These are phyloP conservation scores for Arthroderma sp. DNA, from an alignment of 2,329 filamentous ascomycete genomes.

Conservation along the genomic window DNA sequence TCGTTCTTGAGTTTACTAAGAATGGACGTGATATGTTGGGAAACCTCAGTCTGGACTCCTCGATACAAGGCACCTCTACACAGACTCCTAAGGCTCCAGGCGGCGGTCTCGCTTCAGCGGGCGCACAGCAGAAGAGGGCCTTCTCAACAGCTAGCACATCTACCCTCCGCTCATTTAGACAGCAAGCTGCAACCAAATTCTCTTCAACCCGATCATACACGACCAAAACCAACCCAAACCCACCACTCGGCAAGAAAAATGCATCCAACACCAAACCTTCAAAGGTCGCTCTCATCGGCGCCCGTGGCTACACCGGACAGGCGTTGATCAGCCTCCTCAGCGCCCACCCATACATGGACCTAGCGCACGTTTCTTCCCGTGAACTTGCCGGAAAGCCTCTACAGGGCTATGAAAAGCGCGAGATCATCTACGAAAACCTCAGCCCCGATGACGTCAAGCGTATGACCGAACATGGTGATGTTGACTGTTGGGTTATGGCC, in stretches of 20 bases:
- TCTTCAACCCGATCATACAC: constrained; percentile 30
- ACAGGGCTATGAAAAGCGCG: constrained; percentile 78
- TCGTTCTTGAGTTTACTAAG: constrained; percentile 75
- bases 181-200: constrained; percentile 14
- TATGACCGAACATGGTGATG: constrained; percentile 70
- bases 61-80: constrained; percentile 46
- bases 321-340: constrained; percentile 80
- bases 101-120: constrained; percentile 38
- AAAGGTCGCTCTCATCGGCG: constrained; percentile 76
- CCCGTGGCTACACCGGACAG: constrained; percentile 87
- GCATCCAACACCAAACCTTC: constrained; percentile 67
- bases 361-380: constrained; percentile 83
- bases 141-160: constrained; percentile 49
- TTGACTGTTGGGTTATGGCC: constrained; percentile 97
- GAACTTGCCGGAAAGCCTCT: constrained; percentile 80
- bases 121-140: constrained; percentile 49
- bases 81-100: constrained; percentile 52
- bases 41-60: constrained; percentile 77
- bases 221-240: constrained; percentile 53
- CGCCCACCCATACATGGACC: constrained; percentile 76
- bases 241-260: constrained; percentile 78
- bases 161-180: constrained; percentile 27
- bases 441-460: constrained; percentile 72
- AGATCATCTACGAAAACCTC: constrained; percentile 86
- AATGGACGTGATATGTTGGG: constrained; percentile 78